A percentile compares a stretch with the other conserved stretches of the same genome.
These are phyloP conservation scores for Parastagonospora nodorum DNA, from an alignment of 2,329 filamentous ascomycete genomes.

Conservation along the genomic window DNA sequence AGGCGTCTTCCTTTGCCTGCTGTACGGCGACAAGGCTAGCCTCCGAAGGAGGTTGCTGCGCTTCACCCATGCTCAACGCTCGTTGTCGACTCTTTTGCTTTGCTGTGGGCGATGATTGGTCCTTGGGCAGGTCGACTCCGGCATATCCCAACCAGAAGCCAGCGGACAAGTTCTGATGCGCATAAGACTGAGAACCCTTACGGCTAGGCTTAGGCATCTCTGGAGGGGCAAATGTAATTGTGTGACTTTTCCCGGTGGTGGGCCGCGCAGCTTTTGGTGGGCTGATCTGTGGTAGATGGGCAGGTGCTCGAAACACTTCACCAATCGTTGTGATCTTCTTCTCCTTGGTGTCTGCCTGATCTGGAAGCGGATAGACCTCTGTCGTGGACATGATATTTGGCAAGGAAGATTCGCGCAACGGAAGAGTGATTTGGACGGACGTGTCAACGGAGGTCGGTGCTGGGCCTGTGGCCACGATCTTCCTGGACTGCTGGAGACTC, in stretches of 20 bases:
- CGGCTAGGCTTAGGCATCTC: slow-evolving; percentile 56
- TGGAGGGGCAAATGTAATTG: slow-evolving; percentile 57
- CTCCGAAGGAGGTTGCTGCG: slow-evolving; percentile 58
- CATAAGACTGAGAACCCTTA: slow-evolving; percentile 61
- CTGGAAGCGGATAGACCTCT: slow-evolving; percentile 63
- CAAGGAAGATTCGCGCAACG: slow-evolving; percentile 67
- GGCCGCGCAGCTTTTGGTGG: slow-evolving; percentile 74
- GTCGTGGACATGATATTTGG: slow-evolving; percentile 76
- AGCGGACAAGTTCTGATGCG: slow-evolving; percentile 66
- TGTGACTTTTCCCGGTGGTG: slow-evolving; percentile 63
- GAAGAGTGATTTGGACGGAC: slow-evolving; percentile 51
- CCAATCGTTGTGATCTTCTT: slow-evolving; percentile 70
- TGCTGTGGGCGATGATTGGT: slow-evolving; percentile 62
- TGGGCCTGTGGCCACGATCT: slow-evolving; percentile 41
- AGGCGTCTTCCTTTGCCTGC: slow-evolving; percentile 70
- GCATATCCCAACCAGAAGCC: slow-evolving; percentile 69
- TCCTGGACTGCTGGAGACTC: slow-evolving; percentile 68
- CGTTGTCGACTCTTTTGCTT: slow-evolving; percentile 74
- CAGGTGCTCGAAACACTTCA: slow-evolving; percentile 72
- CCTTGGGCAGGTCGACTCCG: slow-evolving; percentile 49
- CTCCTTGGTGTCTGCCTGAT: slow-evolving; percentile 48
- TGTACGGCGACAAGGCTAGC: slow-evolving; percentile 50
- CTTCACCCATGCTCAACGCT: slow-evolving; percentile 68
- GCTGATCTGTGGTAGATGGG: slow-evolving; percentile 67
- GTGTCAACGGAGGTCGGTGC: slow-evolving; percentile 45